Conservation (phyloP, 805 yeast species). For the Brettanomyces custersianus region DNA sequence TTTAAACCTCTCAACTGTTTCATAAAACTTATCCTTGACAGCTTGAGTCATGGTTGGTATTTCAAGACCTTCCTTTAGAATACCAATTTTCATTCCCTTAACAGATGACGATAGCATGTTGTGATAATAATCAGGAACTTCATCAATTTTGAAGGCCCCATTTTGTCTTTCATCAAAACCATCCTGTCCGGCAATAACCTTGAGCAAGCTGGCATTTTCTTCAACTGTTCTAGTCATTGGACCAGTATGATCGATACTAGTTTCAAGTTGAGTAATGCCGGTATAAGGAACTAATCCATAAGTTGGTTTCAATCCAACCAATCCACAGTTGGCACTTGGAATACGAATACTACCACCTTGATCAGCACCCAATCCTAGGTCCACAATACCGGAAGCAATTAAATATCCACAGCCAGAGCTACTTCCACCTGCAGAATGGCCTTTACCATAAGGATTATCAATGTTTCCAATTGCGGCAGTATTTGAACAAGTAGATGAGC, state of each 20-base stretch:
- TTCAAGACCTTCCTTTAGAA: constrained; percentile 27
- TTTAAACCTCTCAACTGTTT: constrained; percentile 22
- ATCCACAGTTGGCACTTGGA: constrained; percentile 29
- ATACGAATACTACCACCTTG: constrained; percentile 41
- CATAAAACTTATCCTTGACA: constrained; percentile 17
- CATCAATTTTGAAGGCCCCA: constrained; percentile 2
- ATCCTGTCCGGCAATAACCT: constrained; percentile 29
- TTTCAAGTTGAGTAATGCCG: constrained; percentile 27
- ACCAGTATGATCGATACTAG: constrained; percentile 28
- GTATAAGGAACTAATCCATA: constrained; percentile 34
- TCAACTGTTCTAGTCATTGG: constrained; percentile 27
- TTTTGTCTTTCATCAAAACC: constrained; percentile 19
- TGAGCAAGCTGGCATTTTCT: constrained; percentile 23
- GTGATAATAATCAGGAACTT: constrained; percentile 13
- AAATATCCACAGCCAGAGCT: constrained; percentile 36
- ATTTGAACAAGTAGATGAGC: constrained; percentile 18
- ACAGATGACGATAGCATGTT: constrained; percentile 6
- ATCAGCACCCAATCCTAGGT: constrained; percentile 25
- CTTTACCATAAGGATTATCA: constrained; percentile 31
- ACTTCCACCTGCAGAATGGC: constrained; percentile 32
- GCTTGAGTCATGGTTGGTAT: constrained; percentile 22
- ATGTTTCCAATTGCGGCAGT: constrained; percentile 32
- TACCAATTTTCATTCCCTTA: constrained; percentile 25
- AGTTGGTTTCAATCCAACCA: constrained; percentile 37
- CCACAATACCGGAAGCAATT: constrained; percentile 33